Evolutionary conservation across 345 rosid species (phyloP), one percentile per base, ranked within the genome.

Genomic region (Euphorbia pulcherrima): DNA sequence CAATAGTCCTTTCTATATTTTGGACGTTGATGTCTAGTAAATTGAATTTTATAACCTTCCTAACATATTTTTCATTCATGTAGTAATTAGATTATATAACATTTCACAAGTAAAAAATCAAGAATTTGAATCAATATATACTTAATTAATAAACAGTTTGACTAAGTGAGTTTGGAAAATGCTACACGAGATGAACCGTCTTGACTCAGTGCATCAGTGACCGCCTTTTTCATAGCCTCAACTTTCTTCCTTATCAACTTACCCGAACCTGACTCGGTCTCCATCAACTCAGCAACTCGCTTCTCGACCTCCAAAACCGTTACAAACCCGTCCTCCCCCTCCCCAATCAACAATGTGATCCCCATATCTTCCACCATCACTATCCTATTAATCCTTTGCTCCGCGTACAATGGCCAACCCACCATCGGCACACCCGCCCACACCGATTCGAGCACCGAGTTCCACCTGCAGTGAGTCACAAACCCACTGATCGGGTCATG

Each of bases 401-500:
- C 89, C 0, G 83, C 87, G 9, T 85, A 81, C 14, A 81, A 66
- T 0, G 86, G 89, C 89, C 85, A 85, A 0, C 82, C 85, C 29
- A 85, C 62, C 85, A 85, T 77, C 0, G 83, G 85, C 56, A 81
- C 79, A 6, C 92, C 92, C 0, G 84, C 85, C 4, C 78, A 69
- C 47, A 86, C 75, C 0, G 88, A 75, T 73, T 86, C 96, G 0
- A 90, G 83, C 30, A 79, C 75, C 2, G 92, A 86, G 63, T 87
- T 90, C 92, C 89, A 90, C 8, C 96, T 89, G 24, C 90, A 81
- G 67, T 87, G 92, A 53, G 83, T 87, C 39, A 87, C 89, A 51
- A 90, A 87, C 29, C 91, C 91, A 2, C 89, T 87, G 0, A 82
- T 69, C 0, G 90, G 72, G 8, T 64, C 69, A 24, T 84, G 90